These are phyloP conservation scores for Oemleria cerasiformis DNA, from an alignment of 306 rosid species.

Conservation along the genomic window DNA sequence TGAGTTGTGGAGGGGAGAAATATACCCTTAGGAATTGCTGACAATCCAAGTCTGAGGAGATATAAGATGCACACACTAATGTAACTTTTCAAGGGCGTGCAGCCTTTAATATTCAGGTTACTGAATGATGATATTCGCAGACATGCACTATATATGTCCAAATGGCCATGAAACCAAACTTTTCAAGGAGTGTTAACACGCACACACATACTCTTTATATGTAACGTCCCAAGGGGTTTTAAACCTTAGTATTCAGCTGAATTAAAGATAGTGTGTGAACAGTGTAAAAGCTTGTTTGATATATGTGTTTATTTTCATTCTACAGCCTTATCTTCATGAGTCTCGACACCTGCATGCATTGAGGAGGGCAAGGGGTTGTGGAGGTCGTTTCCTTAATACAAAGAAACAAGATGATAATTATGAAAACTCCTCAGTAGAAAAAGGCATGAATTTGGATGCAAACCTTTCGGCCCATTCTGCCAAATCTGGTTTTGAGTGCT, in stretches of 20 bases:
- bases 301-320: conserved; percentile 13
- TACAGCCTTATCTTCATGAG: conserved; percentile 89
- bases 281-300: background rate
- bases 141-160: background rate
- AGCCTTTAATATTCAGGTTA: no score
- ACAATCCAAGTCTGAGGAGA: background rate
- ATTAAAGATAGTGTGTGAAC: background rate
- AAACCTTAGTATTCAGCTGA: background rate
- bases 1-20: background rate
- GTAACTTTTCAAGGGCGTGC: background rate
- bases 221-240: background rate
- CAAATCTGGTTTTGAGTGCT: conserved; percentile 19
- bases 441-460: conserved; percentile 26
- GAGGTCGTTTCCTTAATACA: conserved; percentile 83
- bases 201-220: background rate
- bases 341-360: conserved; percentile 84
- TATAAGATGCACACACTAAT: no score
- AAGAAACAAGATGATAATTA: conserved; percentile 45
- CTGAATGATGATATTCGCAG: background rate
- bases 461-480: conserved; percentile 28
- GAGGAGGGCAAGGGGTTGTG: conserved; percentile 86
- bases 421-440: conserved; percentile 28
- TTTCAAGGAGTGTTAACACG: background rate
- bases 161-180: background rate
- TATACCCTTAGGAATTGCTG: background rate